Conservation (phyloP, 179 eudicot species). For the Beta lomatogona region DNA sequence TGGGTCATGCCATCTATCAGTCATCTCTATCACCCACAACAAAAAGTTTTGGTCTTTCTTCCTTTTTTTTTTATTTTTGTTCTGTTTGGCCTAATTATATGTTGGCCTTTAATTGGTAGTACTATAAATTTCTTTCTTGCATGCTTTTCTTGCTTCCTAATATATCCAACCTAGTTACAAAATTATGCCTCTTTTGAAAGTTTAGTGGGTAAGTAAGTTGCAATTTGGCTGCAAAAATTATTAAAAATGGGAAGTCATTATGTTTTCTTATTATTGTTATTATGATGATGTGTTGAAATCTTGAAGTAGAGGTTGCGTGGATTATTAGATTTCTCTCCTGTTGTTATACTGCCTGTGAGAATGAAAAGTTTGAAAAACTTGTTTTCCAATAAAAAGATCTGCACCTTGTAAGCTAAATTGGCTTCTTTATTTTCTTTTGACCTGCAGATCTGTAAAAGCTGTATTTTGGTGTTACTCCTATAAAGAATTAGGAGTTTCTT, state of each 20-base stretch:
- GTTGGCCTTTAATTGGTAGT: neutral
- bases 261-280: too few relatives aligned
- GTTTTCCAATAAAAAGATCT: too few relatives aligned
- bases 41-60: neutral
- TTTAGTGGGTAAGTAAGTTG: too few relatives aligned
- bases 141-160: neutral
- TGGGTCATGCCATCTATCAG: slow-evolving; percentile 41
- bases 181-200: too few relatives aligned
- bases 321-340: too few relatives aligned
- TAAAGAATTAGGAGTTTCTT: too few relatives aligned
- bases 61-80: neutral
- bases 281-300: too few relatives aligned
- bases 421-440: neutral
- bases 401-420: neutral
- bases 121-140: neutral
- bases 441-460: neutral
- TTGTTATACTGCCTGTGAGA: too few relatives aligned
- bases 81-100: neutral
- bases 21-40: slow-evolving; percentile 3
- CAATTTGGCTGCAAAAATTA: too few relatives aligned
- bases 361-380: neutral
- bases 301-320: too few relatives aligned
- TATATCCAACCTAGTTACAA: neutral
- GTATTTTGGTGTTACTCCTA: neutral
- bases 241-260: too few relatives aligned